These are phyloP conservation scores for Arxiozyma bovina DNA, from an alignment of 1,139 yeast species.

Conservation along the genomic window DNA sequence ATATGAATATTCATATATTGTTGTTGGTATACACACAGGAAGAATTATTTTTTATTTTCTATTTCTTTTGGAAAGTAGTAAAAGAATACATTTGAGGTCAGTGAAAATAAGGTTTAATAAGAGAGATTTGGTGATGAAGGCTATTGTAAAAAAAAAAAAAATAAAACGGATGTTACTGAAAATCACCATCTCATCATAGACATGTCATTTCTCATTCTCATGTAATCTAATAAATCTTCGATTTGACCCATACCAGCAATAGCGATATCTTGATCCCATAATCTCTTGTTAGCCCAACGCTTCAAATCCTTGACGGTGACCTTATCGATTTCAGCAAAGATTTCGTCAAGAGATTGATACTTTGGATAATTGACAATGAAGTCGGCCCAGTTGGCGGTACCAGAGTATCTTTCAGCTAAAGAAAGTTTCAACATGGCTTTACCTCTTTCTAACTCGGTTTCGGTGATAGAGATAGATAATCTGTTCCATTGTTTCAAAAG, in stretches of 20 bases:
- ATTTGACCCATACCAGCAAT: constrained; percentile 77
- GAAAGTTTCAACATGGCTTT: constrained; percentile 61
- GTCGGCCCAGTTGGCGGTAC: background rate
- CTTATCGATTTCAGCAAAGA: constrained; percentile 54
- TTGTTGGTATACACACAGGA: background rate
- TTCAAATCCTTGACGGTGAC: constrained; percentile 52
- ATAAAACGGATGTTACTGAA: too few relatives aligned
- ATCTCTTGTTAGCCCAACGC: constrained; percentile 63
- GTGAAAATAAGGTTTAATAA: constrained; percentile 4
- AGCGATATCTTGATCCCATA: constrained; percentile 81
- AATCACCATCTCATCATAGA: constrained; percentile 70
- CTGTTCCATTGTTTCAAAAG: constrained; percentile 81
- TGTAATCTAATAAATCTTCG: constrained; percentile 73
- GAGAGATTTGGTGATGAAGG: background rate
- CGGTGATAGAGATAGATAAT: constrained; percentile 63
- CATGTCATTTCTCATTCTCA: constrained; percentile 81
- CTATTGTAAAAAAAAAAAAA: background rate
- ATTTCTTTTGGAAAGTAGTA: too few relatives aligned
- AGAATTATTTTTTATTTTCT: too few relatives aligned
- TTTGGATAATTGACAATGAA: constrained; percentile 20
- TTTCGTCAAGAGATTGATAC: constrained; percentile 46
- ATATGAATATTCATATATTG: background rate
- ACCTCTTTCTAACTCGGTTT: constrained; percentile 70
- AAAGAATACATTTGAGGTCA: constrained; percentile 6
- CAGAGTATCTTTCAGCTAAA: constrained; percentile 42